Evolutionary conservation across 306 rosid species (phyloP).

Genomic region (Cicer yamashitae): DNA sequence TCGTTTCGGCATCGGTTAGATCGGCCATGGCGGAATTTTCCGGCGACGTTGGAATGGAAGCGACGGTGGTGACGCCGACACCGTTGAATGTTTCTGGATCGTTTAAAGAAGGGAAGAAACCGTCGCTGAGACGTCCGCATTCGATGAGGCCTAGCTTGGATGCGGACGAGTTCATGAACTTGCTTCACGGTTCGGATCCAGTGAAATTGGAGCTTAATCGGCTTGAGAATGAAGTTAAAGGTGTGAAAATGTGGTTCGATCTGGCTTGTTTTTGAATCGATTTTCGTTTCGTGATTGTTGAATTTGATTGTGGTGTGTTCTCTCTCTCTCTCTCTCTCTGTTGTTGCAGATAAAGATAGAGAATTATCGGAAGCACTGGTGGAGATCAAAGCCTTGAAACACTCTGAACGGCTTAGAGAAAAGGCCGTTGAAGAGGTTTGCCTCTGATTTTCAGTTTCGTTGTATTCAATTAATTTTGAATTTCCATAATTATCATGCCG

Average conservation of each 20-base stretch:
- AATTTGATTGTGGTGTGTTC: slow-evolving; percentile 39
- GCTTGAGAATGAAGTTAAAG: slow-evolving; percentile 98
- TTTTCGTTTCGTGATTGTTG: slow-evolving; percentile 46
- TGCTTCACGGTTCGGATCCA: slow-evolving; percentile 99
- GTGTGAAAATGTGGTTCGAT: slow-evolving; percentile 88
- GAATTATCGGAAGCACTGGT: slow-evolving; percentile 93
- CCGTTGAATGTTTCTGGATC: slow-evolving; percentile 83
- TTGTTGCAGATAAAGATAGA: slow-evolving; percentile 88
- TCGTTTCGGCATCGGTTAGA: slow-evolving; percentile 56
- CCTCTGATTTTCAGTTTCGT: slow-evolving; percentile 3
- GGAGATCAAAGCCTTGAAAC: slow-evolving; percentile 92
- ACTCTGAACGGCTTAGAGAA: slow-evolving; percentile 90
- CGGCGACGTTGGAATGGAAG: slow-evolving; percentile 57
- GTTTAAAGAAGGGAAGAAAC: slow-evolving; percentile 87
- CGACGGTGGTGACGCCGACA: slow-evolving; percentile 44
- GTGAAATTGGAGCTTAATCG: slow-evolving; percentile 99
- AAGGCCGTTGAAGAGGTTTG: slow-evolving; percentile 98
- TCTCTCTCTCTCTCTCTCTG: not conserved
- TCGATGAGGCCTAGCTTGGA: slow-evolving; percentile 87
- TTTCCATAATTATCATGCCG: slow-evolving; percentile 2
- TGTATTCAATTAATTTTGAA: not conserved
- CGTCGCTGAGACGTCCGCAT: slow-evolving; percentile 72
- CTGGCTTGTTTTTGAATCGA: slow-evolving; percentile 54
- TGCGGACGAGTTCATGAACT: slow-evolving; percentile 89
- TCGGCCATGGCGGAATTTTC: slow-evolving; percentile 89